These are phyloP conservation scores for Grigorovia transvaalensis DNA, from an alignment of 805 yeast genomes.

Conservation along the genomic window DNA sequence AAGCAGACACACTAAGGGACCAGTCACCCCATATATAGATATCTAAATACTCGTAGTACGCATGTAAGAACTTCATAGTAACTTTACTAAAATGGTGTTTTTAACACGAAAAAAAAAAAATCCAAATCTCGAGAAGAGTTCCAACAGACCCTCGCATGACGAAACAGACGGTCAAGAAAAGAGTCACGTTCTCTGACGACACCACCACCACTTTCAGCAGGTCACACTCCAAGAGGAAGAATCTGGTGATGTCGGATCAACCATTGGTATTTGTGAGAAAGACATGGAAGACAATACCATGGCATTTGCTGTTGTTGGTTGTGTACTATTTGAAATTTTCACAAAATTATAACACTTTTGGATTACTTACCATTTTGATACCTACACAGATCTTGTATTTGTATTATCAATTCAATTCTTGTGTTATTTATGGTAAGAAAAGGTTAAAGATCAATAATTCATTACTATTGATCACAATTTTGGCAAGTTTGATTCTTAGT, in stretches of 20 bases:
- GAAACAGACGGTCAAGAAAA: slow-evolving; percentile 16
- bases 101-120: background rate
- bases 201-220: slow-evolving; percentile 19
- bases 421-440: slow-evolving; percentile 27
- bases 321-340: slow-evolving; percentile 25
- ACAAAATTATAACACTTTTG: slow-evolving; percentile 19
- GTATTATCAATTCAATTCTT: slow-evolving; percentile 26
- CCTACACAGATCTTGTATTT: slow-evolving; percentile 31
- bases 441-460: slow-evolving; percentile 22
- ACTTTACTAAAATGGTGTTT: too few relatives aligned
- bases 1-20: background rate
- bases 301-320: slow-evolving; percentile 26
- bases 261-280: slow-evolving; percentile 28
- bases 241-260: slow-evolving; percentile 10
- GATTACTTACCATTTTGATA: slow-evolving; percentile 21
- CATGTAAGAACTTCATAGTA: too few relatives aligned
- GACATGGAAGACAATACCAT: slow-evolving; percentile 22
- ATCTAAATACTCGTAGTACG: too few relatives aligned
- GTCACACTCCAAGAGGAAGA: slow-evolving; percentile 15
- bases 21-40: too few relatives aligned
- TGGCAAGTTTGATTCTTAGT: slow-evolving; percentile 18
- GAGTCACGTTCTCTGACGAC: slow-evolving; percentile 29
- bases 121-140: too few relatives aligned
- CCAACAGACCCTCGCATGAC: slow-evolving; percentile 8
- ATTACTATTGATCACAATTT: slow-evolving; percentile 16